Percentiles rank a stretch among this genome's conserved stretches.
Conservation (phyloP, 2,329 filamentous ascomycete genomes). For the Beauveria varroae region DNA sequence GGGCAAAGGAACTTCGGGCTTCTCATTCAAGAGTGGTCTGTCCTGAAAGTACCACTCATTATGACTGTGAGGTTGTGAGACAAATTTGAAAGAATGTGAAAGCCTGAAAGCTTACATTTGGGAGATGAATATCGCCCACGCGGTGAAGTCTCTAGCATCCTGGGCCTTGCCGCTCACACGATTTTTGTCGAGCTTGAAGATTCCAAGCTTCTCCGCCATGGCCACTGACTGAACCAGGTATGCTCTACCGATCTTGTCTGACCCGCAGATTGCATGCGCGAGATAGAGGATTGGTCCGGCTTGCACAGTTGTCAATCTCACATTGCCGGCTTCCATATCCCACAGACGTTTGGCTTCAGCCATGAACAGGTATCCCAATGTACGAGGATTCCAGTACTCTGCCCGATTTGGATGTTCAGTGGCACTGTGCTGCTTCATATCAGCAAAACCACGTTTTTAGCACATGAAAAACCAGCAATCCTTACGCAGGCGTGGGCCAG, state of each 20-base stretch:
- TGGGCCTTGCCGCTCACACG: conserved; percentile 14
- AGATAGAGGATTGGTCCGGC: conserved; percentile 26
- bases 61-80: conserved; percentile 15
- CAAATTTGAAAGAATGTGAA: neutral
- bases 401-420: conserved; percentile 19
- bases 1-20: conserved; percentile 24
- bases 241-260: conserved; percentile 27
- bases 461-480: conserved; percentile 22
- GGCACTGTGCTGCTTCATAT: neutral
- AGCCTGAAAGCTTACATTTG: conserved; percentile 19
- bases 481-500: conserved; percentile 30
- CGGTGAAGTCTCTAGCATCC: conserved; percentile 20
- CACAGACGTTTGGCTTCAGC: conserved; percentile 32
- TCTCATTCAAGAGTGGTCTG: conserved; percentile 21
- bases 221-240: conserved; percentile 25
- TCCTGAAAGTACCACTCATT: conserved; percentile 19
- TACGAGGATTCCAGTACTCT: conserved; percentile 30
- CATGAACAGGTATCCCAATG: conserved; percentile 27
- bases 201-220: conserved; percentile 24
- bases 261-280: conserved; percentile 25
- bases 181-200: conserved; percentile 20
- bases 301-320: conserved; percentile 28
- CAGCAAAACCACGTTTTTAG: neutral
- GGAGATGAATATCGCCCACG: conserved; percentile 30
- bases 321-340: conserved; percentile 24